phyloP scores from a whole-genome alignment of 352 stramenopile species.

The Aphanomyces invadans region DNA sequence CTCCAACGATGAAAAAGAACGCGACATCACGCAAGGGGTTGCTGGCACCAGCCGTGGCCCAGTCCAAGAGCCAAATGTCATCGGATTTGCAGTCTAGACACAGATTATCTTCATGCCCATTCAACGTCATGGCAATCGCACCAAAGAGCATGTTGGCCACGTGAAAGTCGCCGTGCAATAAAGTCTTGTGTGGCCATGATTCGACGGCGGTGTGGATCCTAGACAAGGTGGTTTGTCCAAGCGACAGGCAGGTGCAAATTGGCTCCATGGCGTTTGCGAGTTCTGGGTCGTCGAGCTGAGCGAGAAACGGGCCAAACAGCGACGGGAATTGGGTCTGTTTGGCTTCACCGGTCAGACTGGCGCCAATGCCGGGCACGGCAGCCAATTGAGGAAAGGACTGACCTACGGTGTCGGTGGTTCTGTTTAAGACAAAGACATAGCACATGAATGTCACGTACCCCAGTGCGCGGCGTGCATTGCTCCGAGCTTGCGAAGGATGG shows the following conservation, averaged over 20 bases:
- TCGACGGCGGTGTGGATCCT: constrained; percentile 46
- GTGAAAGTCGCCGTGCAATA: constrained; percentile 80
- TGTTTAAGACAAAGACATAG: background rate
- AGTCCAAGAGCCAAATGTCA: constrained; percentile 62
- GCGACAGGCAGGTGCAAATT: constrained; percentile 45
- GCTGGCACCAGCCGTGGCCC: constrained; percentile 62
- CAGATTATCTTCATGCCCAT: background rate
- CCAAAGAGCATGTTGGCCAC: constrained; percentile 65
- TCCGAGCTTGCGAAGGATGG: constrained; percentile 44
- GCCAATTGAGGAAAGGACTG: constrained; percentile 42
- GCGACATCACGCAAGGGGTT: constrained; percentile 71
- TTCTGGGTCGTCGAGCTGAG: constrained; percentile 36
- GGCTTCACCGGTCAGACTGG: constrained; percentile 45
- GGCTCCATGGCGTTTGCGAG: constrained; percentile 29
- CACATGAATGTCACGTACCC: constrained; percentile 5
- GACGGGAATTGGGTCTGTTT: constrained; percentile 58
- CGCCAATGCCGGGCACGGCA: constrained; percentile 53
- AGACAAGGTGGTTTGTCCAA: constrained; percentile 32
- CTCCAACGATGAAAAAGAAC: constrained; percentile 80
- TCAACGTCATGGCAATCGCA: too few species aligned
- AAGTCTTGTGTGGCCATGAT: constrained; percentile 36
- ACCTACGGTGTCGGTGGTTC: background rate
- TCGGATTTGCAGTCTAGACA: constrained; percentile 4
- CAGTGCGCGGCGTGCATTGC: constrained; percentile 59
- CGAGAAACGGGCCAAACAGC: constrained; percentile 45